Percentiles rank a stretch among this genome's conserved stretches.
phyloP scores from a whole-genome alignment of 2,329 filamentous ascomycete species.

The Macrophomina tecta region DNA sequence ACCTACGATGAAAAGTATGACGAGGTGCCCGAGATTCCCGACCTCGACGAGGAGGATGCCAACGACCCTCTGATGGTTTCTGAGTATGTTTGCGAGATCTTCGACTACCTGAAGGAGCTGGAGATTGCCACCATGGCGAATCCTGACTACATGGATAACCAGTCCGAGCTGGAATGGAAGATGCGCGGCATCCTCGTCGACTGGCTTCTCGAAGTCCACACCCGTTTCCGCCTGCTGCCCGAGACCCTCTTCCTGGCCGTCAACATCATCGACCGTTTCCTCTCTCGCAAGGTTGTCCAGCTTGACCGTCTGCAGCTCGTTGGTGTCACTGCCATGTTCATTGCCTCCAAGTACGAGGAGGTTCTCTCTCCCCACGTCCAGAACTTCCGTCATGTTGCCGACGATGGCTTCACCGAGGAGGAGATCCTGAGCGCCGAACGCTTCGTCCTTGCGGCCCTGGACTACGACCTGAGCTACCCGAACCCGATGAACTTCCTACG shows the following conservation, averaged over 20 bases:
- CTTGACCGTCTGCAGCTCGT: constrained; percentile 95
- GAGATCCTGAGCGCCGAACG: constrained; percentile 98
- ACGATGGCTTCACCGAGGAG: constrained; percentile 92
- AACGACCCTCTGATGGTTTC: constrained; percentile 98
- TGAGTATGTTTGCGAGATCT: constrained; percentile 96
- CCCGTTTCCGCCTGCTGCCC: constrained; percentile 90
- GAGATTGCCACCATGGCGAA: constrained; percentile 85
- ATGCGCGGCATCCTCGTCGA: constrained; percentile 96
- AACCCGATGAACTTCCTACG: constrained; percentile 99
- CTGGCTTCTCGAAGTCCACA: constrained; percentile 98
- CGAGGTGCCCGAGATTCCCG: constrained; percentile 42
- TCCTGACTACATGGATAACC: constrained; percentile 91
- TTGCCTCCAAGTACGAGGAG: constrained; percentile 98
- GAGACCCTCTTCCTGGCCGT: constrained; percentile 96
- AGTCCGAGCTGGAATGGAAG: constrained; percentile 97
- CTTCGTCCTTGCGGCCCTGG: constrained; percentile 85
- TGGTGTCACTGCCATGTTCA: constrained; percentile 98
- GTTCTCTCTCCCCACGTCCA: constrained; percentile 94
- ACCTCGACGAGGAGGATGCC: constrained; percentile 84
- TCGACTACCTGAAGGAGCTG: constrained; percentile 89
- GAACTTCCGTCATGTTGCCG: constrained; percentile 96
- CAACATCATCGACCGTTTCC: constrained; percentile 98
- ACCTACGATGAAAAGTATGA: constrained; percentile 37
- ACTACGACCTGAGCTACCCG: constrained; percentile 97
- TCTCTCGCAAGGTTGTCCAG: constrained; percentile 93